Percentiles rank a stretch among this genome's conserved stretches.
These are phyloP conservation scores for Mucor lusitanicus DNA, from an alignment of 371 early-diverging fungal species.

Conservation along the genomic window DNA sequence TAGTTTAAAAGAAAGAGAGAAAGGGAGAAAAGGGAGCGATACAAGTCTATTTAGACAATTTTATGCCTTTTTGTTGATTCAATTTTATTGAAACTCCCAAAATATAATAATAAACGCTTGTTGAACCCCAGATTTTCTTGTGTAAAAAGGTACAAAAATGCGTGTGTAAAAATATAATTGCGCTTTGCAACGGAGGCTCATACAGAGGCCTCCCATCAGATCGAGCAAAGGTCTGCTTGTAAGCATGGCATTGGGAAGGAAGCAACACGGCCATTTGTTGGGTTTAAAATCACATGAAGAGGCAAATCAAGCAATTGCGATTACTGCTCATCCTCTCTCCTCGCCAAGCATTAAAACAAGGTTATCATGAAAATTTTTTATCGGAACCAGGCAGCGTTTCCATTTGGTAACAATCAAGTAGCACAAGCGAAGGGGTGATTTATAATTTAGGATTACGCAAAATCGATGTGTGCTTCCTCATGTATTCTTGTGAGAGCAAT, in stretches of 20 bases:
- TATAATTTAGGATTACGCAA: neutral
- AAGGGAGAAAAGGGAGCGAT: neutral
- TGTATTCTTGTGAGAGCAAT: neutral
- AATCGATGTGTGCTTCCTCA: neutral
- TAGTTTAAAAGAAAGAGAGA: neutral
- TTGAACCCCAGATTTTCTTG: neutral
- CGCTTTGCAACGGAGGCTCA: neutral
- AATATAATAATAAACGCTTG: neutral
- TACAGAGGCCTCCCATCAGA: neutral
- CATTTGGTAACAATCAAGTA: neutral
- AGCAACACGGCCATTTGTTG: neutral
- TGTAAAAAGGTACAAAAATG: neutral
- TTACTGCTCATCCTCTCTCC: neutral
- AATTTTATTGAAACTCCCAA: neutral
- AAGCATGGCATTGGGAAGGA: neutral
- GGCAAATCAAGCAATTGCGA: neutral
- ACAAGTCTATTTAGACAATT: neutral
- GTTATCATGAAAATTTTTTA: neutral
- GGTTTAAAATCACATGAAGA: neutral
- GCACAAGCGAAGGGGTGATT: neutral
- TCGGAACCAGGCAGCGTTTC: neutral
- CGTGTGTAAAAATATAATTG: neutral
- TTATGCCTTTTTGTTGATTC: constrained; percentile 1
- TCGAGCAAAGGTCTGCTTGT: neutral
- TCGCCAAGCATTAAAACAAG: neutral